A percentile compares a stretch with the other conserved stretches of the same genome.
Conservation (phyloP, 108 stramenopile genomes). For the Skeletonema tropicum region DNA sequence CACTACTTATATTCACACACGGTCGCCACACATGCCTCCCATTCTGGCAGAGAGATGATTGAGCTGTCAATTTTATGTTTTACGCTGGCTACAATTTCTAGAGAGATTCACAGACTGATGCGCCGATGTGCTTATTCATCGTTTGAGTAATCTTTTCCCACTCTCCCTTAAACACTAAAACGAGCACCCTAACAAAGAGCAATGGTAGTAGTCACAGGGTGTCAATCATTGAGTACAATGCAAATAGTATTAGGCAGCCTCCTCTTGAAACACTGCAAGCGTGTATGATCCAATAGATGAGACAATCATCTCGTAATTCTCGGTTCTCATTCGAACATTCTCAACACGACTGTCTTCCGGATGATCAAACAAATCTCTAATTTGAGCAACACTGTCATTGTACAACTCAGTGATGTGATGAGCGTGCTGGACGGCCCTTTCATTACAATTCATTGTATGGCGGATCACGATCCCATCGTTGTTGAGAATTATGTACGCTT, state of each 20-base stretch:
- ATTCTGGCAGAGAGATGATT: no score
- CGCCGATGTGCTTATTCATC: no score
- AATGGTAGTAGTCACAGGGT: background rate
- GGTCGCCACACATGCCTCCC: no score
- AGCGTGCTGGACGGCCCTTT: slow-evolving; percentile 74
- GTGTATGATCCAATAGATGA: slow-evolving; percentile 75
- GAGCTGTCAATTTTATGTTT: no score
- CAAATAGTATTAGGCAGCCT: background rate
- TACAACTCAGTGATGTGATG: slow-evolving; percentile 72
- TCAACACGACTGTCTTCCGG: slow-evolving; percentile 68
- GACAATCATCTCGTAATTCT: slow-evolving; percentile 81
- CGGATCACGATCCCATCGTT: slow-evolving; percentile 88
- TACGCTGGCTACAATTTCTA: no score
- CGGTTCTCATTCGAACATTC: slow-evolving; percentile 71
- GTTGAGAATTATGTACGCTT: slow-evolving; percentile 76
- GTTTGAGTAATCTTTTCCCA: background rate
- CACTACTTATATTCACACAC: no score
- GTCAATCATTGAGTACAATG: background rate
- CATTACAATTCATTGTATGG: slow-evolving; percentile 56
- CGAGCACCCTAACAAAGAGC: background rate
- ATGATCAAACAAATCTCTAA: slow-evolving; percentile 67
- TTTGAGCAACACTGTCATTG: slow-evolving; percentile 62
- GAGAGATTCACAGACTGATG: no score
- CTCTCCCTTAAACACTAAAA: slow-evolving; percentile 2
- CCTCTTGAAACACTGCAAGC: slow-evolving; percentile 64